These are phyloP conservation scores for Coprinopsis cinerea DNA, from an alignment of 768 basidiomycete species.

Conservation along the genomic window DNA sequence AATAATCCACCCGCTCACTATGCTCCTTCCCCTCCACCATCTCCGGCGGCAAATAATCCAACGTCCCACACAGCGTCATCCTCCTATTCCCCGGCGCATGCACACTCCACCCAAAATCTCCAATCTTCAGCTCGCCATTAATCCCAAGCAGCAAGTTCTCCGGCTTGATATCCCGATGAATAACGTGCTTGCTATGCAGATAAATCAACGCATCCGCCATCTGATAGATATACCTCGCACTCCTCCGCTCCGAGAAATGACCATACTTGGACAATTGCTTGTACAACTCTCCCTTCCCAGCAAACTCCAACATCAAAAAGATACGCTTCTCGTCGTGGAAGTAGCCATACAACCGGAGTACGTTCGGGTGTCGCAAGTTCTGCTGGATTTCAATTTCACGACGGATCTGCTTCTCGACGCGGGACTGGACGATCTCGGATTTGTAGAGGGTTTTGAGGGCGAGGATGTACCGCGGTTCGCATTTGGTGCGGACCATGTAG, in stretches of 20 bases:
- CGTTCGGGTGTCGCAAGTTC: conserved; percentile 91
- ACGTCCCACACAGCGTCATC: conserved; percentile 89
- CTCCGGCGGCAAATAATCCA: conserved; percentile 97
- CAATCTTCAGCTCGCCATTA: conserved; percentile 96
- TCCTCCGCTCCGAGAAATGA: conserved; percentile 82
- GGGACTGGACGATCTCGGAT: conserved; percentile 85
- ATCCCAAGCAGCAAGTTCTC: conserved; percentile 93
- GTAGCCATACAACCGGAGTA: conserved; percentile 92
- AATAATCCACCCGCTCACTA: conserved; percentile 85
- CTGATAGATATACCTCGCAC: conserved; percentile 89
- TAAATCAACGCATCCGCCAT: conserved; percentile 96
- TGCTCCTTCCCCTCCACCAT: conserved; percentile 95
- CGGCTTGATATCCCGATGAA: conserved; percentile 98
- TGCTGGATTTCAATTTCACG: conserved; percentile 98
- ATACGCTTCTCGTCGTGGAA: conserved; percentile 98
- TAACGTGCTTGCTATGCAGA: conserved; percentile 93
- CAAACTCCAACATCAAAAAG: conserved; percentile 97
- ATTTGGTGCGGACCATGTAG: conserved; percentile 95
- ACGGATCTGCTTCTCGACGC: conserved; percentile 94
- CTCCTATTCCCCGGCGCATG: conserved; percentile 90
- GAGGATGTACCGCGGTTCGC: conserved; percentile 84
- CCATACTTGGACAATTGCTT: conserved; percentile 87
- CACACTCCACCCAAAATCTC: conserved; percentile 98
- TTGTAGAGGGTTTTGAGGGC: conserved; percentile 97
- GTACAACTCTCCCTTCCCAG: conserved; percentile 94